Evolutionary conservation across 1,284 basidiomycete genomes (phyloP), one percentile per base, ranked within the genome.

Genomic region (Ceraceosorus bombacis): DNA sequence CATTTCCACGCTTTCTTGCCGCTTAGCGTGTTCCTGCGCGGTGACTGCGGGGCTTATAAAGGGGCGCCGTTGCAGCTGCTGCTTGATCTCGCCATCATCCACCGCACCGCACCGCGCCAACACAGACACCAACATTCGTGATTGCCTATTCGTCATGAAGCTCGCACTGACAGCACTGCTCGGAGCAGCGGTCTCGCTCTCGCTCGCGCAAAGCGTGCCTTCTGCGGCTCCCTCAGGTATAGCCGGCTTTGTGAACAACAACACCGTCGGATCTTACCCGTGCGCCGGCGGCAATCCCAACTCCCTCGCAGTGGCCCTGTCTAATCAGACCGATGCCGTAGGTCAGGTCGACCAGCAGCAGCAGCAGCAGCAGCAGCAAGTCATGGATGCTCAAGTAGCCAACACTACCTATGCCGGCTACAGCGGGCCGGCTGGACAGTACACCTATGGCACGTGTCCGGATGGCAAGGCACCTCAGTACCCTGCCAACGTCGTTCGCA

Each of bases 211-310:
- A 27, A 27, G 2, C 27, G 27, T 27, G 27, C 27, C 27, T 27
- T 27, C 27, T 27, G 2, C 27, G 27, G 36, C 55, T n/a, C 5
- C 55, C 15, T 13, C 52, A 39, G 57, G 62, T 48, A 72, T 67
- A 0, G 67, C 68, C 1, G 71, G 71, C 36, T 73, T 73, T 43
- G 71, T 70, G 59, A 68, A 68, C 62, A 70, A 72, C 41, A 68
- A 66, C 37, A 72, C 71, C 4, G 66, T 73, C 49, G 71, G 71
- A 36, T 64, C 58, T 48, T 60, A 55, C 46, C 48, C 60, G 7
- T 65, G 63, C 58, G 61, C 53, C 15, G 36, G 53, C 36, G 41
- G 54, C 5, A 46, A 46, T 15, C 43, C 43, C 10, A 15, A 46
- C 43, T 10, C 10, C 43, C 10, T 46, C 43, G 15, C 9, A 10